Conservation (phyloP, 2,329 filamentous ascomycete species). For the Aspergillus neotritici region DNA sequence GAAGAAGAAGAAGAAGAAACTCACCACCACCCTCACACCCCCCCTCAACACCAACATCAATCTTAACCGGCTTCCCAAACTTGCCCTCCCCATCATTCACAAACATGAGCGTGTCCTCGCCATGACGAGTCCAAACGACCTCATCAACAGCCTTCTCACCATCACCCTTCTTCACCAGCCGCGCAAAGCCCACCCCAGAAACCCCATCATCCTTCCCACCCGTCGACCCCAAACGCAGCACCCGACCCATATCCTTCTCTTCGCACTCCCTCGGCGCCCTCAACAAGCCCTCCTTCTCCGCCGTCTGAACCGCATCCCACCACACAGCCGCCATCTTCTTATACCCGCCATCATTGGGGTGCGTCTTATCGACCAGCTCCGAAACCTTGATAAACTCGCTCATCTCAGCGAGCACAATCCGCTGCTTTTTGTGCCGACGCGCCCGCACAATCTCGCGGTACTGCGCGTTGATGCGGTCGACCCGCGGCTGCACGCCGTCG, state of each 20-base stretch:
- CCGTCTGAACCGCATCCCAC: constrained; percentile 22
- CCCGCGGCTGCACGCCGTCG: not conserved
- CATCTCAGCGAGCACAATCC: constrained; percentile 25
- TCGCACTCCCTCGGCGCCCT: constrained; percentile 2
- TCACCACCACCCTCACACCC: no score
- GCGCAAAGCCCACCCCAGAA: not conserved
- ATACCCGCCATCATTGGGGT: constrained; percentile 20
- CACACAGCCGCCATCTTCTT: constrained; percentile 24
- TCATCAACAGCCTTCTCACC: constrained; percentile 1
- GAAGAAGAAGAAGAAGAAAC: no score
- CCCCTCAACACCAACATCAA: no score
- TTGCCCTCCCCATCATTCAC: not conserved
- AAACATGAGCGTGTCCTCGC: not conserved
- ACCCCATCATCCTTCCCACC: not conserved
- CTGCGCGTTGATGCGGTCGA: constrained; percentile 20
- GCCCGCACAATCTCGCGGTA: constrained; percentile 19
- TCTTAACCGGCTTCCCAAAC: no score
- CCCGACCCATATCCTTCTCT: not conserved
- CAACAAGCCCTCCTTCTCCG: constrained; percentile 13
- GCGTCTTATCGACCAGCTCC: constrained; percentile 18
- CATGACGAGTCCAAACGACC: not conserved
- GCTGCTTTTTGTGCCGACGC: constrained; percentile 13
- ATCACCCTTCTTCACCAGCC: not conserved
- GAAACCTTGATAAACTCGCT: constrained; percentile 11
- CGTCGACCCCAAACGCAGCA: not conserved